phyloP scores from a whole-genome alignment of 1,139 yeast species.

The Debaryomycetaceae sp. region DNA sequence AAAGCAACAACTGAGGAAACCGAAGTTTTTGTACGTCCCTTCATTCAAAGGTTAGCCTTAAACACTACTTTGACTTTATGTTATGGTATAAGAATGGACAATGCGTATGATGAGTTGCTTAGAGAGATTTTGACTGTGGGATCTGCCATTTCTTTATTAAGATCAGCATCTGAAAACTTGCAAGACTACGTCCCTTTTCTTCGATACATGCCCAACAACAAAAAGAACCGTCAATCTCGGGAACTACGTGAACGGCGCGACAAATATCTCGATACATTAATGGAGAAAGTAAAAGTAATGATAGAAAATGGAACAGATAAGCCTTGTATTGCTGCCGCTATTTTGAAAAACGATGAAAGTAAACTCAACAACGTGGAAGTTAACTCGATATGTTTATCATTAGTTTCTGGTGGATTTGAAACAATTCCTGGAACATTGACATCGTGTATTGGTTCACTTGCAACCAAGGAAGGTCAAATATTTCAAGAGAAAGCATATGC shows the following conservation, averaged over 20 bases:
- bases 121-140: slow-evolving; percentile 7
- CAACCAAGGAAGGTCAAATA: slow-evolving; percentile 5
- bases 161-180: slow-evolving; percentile 6
- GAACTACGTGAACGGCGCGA: slow-evolving; percentile 6
- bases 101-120: slow-evolving; percentile 4
- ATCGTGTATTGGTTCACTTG: slow-evolving; percentile 5
- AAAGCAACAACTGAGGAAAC: not conserved
- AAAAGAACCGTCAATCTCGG: slow-evolving; percentile 3
- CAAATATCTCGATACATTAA: slow-evolving; percentile 2
- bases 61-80: slow-evolving; percentile 6
- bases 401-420: slow-evolving; percentile 7
- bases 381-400: slow-evolving; percentile 5
- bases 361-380: slow-evolving; percentile 5
- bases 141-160: slow-evolving; percentile 5
- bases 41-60: slow-evolving; percentile 5
- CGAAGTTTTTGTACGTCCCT: slow-evolving; percentile 4
- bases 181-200: slow-evolving; percentile 6
- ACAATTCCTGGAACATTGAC: slow-evolving; percentile 6
- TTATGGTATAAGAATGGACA: slow-evolving; percentile 7
- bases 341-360: slow-evolving; percentile 5
- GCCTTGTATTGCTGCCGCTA: slow-evolving; percentile 6
- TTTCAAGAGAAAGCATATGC: slow-evolving; percentile 6
- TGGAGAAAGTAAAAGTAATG: slow-evolving; percentile 4
- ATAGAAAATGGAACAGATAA: slow-evolving; percentile 6
- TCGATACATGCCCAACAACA: slow-evolving; percentile 5